Conservation (phyloP, 139 green algal species). For the Chlorella sp. region DNA sequence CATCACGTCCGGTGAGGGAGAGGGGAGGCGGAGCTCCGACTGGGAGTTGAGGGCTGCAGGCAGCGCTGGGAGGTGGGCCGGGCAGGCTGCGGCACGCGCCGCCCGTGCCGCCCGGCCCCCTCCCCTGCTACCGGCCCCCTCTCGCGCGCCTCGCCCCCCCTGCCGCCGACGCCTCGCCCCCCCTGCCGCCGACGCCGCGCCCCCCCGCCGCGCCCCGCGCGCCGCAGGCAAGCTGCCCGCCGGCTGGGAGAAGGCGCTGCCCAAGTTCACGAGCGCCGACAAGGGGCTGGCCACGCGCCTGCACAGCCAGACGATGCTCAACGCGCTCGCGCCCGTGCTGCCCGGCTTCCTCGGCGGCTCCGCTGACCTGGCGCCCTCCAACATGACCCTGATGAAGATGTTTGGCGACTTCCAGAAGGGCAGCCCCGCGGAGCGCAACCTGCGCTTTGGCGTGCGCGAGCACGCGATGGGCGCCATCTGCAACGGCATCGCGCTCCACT, state of each 20-base stretch:
- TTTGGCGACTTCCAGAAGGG: constrained; percentile 99
- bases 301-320: constrained; percentile 96
- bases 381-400: constrained; percentile 99
- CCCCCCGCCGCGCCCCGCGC: no score
- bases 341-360: constrained; percentile 95
- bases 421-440: constrained; percentile 90
- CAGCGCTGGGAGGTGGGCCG: not conserved
- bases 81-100: no score
- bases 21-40: not conserved
- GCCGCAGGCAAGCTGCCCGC: constrained; percentile 74
- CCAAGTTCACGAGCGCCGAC: constrained; percentile 91
- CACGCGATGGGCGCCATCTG: constrained; percentile 98
- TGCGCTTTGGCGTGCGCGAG: constrained; percentile 98
- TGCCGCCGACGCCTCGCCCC: no score
- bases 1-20: constrained; percentile 60
- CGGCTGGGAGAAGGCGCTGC: constrained; percentile 86
- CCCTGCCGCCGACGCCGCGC: no score
- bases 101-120: no score
- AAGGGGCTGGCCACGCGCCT: constrained; percentile 94
- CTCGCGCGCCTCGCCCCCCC: no score
- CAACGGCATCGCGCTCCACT: constrained; percentile 95
- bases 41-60: not conserved
- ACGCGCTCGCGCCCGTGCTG: constrained; percentile 88
- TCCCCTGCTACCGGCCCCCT: no score
- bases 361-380: constrained; percentile 97